Conservation (phyloP, 176 grass and related monocot genomes). For the Aegilops bicornis region DNA sequence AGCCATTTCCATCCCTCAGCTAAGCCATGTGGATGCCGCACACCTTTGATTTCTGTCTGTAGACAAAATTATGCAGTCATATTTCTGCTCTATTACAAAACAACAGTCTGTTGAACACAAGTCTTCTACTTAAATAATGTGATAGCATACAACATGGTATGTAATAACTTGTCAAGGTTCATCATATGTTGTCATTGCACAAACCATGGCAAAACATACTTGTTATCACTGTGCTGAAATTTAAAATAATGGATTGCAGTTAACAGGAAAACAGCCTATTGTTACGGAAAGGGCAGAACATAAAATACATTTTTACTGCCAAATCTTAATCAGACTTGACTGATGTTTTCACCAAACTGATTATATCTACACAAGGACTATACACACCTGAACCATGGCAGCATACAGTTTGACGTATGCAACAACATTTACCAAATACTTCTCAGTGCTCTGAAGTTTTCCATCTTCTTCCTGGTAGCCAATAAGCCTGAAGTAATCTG, state of each 20-base stretch:
- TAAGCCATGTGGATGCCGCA: slow-evolving; percentile 77
- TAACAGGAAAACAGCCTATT: not conserved
- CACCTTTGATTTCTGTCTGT: slow-evolving; percentile 75
- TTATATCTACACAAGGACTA: slow-evolving; percentile 1
- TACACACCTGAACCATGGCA: slow-evolving; percentile 85
- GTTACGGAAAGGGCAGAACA: not conserved
- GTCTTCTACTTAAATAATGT: not conserved
- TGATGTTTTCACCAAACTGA: not conserved
- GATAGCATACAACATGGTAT: not conserved
- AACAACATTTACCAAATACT: slow-evolving; percentile 54
- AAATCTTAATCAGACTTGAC: not conserved
- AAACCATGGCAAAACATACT: not conserved
- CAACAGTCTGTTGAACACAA: not conserved
- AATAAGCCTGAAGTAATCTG: slow-evolving; percentile 67
- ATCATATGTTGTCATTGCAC: not conserved
- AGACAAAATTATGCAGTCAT: slow-evolving; percentile 27
- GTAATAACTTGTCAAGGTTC: not conserved
- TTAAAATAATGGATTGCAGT: not conserved
- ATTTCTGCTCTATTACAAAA: not conserved
- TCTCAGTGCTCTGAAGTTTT: slow-evolving; percentile 70
- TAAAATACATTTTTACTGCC: too few species aligned
- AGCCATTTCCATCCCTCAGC: slow-evolving; percentile 91
- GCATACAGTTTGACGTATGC: slow-evolving; percentile 89
- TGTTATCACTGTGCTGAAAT: not conserved
- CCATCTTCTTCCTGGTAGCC: slow-evolving; percentile 77